Evolutionary conservation across 2,329 filamentous ascomycete genomes (phyloP).

Genomic region (Colletotrichum euphorbiae): DNA sequence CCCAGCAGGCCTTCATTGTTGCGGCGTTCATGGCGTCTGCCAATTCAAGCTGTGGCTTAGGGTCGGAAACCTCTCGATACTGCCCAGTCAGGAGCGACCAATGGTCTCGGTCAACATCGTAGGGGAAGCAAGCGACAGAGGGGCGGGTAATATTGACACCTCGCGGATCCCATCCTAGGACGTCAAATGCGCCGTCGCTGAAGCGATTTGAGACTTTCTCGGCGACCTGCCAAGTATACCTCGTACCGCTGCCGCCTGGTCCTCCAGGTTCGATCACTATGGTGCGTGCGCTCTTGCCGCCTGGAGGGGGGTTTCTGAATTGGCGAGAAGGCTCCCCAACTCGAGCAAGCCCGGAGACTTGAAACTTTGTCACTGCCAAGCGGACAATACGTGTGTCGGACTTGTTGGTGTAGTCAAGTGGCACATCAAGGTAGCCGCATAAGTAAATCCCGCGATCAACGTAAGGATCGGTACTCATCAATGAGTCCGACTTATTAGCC

Average conservation of each 20-base stretch:
- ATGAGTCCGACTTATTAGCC: conserved; percentile 46
- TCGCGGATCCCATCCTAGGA: conserved; percentile 67
- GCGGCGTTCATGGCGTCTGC: conserved; percentile 61
- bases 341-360: conserved; percentile 57
- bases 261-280: conserved; percentile 64
- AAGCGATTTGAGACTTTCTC: conserved; percentile 54
- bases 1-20: conserved; percentile 56
- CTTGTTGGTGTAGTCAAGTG: conserved; percentile 60
- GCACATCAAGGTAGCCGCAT: conserved; percentile 61
- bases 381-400: conserved; percentile 57
- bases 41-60: conserved; percentile 54
- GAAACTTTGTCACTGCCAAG: conserved; percentile 62
- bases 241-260: conserved; percentile 61
- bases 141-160: conserved; percentile 63
- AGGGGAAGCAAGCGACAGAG: conserved; percentile 58
- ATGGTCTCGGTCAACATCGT: conserved; percentile 58
- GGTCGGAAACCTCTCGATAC: conserved; percentile 52
- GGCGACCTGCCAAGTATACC: conserved; percentile 52
- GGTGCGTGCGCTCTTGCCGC: conserved; percentile 57
- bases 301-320: conserved; percentile 39
- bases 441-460: conserved; percentile 58
- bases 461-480: conserved; percentile 45
- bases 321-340: conserved; percentile 33
- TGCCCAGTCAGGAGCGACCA: conserved; percentile 56
- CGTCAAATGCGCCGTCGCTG: conserved; percentile 57